These are phyloP conservation scores for Monascus ruber DNA, from an alignment of 2,329 filamentous ascomycete species.

Conservation along the genomic window DNA sequence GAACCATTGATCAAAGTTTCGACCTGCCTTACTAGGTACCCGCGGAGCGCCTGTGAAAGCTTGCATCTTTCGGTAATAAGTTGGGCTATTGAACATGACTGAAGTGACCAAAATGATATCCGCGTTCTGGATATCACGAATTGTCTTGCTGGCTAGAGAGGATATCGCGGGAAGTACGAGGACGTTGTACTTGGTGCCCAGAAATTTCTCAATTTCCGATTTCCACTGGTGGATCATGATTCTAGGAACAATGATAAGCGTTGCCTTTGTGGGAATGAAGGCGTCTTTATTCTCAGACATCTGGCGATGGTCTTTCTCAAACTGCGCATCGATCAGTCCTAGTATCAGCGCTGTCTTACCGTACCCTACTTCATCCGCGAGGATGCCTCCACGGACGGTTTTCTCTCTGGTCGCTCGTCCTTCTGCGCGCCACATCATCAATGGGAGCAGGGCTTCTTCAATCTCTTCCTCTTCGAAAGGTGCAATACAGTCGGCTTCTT, in stretches of 20 bases:
- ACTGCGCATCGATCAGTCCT: slow-evolving; percentile 42
- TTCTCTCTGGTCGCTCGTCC: slow-evolving; percentile 27
- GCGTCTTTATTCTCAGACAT: slow-evolving; percentile 5
- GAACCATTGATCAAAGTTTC: slow-evolving; percentile 46
- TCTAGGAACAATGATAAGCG: slow-evolving; percentile 47
- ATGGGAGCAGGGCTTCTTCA: slow-evolving; percentile 42
- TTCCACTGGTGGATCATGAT: slow-evolving; percentile 49
- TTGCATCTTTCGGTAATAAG: slow-evolving; percentile 42
- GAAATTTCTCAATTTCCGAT: slow-evolving; percentile 42
- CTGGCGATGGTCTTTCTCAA: slow-evolving; percentile 12
- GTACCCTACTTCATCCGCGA: slow-evolving; percentile 55
- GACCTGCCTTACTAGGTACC: slow-evolving; percentile 28
- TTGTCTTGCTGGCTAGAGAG: slow-evolving; percentile 31
- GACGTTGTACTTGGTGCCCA: slow-evolving; percentile 33
- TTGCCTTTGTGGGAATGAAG: slow-evolving; percentile 41
- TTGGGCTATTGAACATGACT: slow-evolving; percentile 34
- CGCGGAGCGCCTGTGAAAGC: slow-evolving; percentile 39
- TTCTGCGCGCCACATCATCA: slow-evolving; percentile 48
- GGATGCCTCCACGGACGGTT: slow-evolving; percentile 45
- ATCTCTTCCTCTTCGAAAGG: slow-evolving; percentile 43
- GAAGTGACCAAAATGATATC: slow-evolving; percentile 48
- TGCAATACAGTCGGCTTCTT: slow-evolving; percentile 35
- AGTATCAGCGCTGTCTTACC: slow-evolving; percentile 55
- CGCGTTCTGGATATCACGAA: slow-evolving; percentile 37
- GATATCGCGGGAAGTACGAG: slow-evolving; percentile 31